Base-by-base conservation (phyloP, 371 early-diverging fungal genomes). In the Conidiobolus incongruus region DNA sequence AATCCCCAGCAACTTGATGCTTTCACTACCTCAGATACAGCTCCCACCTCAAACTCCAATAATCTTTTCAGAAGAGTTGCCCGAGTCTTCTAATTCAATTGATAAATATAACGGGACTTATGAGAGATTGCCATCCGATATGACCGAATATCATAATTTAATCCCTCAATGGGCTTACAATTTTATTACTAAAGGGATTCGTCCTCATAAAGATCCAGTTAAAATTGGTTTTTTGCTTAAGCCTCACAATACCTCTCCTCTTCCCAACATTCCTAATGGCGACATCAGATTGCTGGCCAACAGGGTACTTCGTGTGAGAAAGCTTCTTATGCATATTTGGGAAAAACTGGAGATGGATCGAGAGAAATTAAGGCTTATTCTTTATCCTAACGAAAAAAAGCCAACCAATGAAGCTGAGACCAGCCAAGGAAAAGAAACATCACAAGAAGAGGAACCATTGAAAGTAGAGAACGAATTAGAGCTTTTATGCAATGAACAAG, bases 141-240 rank as follows among this genome's bases (percentile, higher is more conserved):
- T 26, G 26, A 26, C 26, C 8, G 26, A 26, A 8, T 26, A 26
- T 26, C 26, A 46, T 47, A 38, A 26, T 26, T 26, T 26, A 8
- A 26, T 26, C 8, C 26, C 26, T 4, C 3, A 26, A 3, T 26
- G 26, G 26, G 26, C 26, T 15, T 5, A 37, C 5, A 37, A 37
- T 34, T 13, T 38, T 19, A 38, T 20, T 22, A 3, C 50, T 16
- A 49, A 75, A 61, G 77, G 77, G 44, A 66, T 69, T 20, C 63
- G 64, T 17, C 67, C 77, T 4, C 48, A 48, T 37, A 77, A 77
- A 55, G 91, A 89, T 30, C 57, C 77, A 0, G 61, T 71, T 32
- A 91, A 91, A 50, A 51, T 92, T 13, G 74, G 78, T 0, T 92
- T 92, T 65, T 48, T 75, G 8, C 61, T 92, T 39, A 58, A 59